Evolutionary conservation across 148 eudicot species (phyloP), one percentile per base, ranked within the genome.

Genomic region (Arctostaphylos glauca): DNA sequence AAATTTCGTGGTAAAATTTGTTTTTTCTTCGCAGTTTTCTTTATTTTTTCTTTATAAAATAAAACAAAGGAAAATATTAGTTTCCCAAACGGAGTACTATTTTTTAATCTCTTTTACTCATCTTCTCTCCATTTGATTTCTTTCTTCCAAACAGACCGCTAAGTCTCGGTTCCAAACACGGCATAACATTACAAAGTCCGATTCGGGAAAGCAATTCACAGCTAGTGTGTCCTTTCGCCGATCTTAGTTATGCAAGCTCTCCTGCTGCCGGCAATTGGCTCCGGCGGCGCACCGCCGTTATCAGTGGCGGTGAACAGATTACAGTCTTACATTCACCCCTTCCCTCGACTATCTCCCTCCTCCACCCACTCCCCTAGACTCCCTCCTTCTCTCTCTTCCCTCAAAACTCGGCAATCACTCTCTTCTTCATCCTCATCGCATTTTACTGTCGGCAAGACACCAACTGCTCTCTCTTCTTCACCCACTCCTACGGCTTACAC

Each of bases 231-330:
- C 66, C 43, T 23, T 23, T 31, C 12, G 74, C 49, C 74, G 12
- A 5, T 19, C 14, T 70, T 5, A 9, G 55, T 25, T 77, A 94
- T 94, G 98, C 98, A 92, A 85, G 88, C 91, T 82, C 85, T 93
- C 73, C 91, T 95, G 47, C 81, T 87, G 76, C 98, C 97, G 92
- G 92, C 91, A 67, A 66, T 86, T 74, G 92, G 95, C 81, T 81
- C 90, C 91, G 90, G 88, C 86, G 73, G 77, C 83, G 86, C 81
- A 18, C 84, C 86, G 38, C 55, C 91, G 75, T 64, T 89, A 66
- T 41, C 80, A 2, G 13, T 23, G 38, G 52, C 80, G 66, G 55
- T 80, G 18, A 84, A 77, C 25, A 80, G 52, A 18, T 48, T 59
- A 2, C 68, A 56, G 15, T 38, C 83, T 12, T 5, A 46, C 47